These are phyloP conservation scores for Lotmaria passim DNA, from an alignment of 208 protist species.

Conservation along the genomic window DNA sequence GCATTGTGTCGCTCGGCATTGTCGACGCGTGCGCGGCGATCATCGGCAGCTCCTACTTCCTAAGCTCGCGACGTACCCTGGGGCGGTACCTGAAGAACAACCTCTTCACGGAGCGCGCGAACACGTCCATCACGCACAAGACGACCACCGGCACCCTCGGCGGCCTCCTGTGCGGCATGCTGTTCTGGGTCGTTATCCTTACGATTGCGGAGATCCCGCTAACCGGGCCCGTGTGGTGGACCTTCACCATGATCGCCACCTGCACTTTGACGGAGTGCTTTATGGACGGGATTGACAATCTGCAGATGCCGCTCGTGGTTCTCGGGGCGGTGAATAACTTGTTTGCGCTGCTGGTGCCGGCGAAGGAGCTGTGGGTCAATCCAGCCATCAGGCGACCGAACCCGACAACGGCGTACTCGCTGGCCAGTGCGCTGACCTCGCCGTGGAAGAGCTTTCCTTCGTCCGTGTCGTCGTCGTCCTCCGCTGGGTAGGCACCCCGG, in stretches of 20 bases:
- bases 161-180: constrained; percentile 67
- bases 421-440: constrained; percentile 50
- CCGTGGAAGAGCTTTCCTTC: constrained; percentile 44
- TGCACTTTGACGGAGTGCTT: constrained; percentile 87
- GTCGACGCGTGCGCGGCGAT: constrained; percentile 86
- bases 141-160: constrained; percentile 85
- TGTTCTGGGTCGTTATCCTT: constrained; percentile 79
- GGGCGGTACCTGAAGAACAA: constrained; percentile 78
- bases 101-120: constrained; percentile 79
- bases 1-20: constrained; percentile 82
- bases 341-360: constrained; percentile 60
- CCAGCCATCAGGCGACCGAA: constrained; percentile 47
- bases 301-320: constrained; percentile 88
- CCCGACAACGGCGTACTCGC: constrained; percentile 50
- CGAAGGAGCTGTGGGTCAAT: constrained; percentile 57
- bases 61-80: constrained; percentile 61
- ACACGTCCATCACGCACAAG: constrained; percentile 88
- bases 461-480: not conserved
- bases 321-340: constrained; percentile 69
- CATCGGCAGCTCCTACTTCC: constrained; percentile 79
- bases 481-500: not conserved
- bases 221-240: constrained; percentile 46
- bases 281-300: constrained; percentile 89
- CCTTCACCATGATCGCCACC: constrained; percentile 70
- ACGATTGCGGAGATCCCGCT: constrained; percentile 58